Evolutionary conservation across 192 early-diverging fungal genomes (phyloP).

Genomic region (Geranomyces variabilis): DNA sequence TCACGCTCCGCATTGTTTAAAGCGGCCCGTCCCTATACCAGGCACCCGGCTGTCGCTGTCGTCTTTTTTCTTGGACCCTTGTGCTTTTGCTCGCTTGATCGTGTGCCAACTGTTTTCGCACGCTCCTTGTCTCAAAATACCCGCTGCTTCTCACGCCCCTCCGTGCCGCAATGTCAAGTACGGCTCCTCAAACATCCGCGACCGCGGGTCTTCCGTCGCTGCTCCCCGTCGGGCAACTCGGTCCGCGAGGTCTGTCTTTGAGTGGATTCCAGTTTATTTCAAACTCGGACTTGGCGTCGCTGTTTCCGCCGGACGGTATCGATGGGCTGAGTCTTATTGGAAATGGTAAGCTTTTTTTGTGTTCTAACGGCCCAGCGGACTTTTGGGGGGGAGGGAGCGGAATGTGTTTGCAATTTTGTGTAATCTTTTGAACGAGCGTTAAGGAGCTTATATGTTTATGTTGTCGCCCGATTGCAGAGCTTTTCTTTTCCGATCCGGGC

Average conservation of each 20-base stretch:
- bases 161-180: background rate
- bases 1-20: too few relatives aligned
- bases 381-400: too few relatives aligned
- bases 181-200: background rate
- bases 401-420: too few relatives aligned
- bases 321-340: background rate
- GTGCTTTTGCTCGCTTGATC: too few relatives aligned
- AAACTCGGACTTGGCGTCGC: background rate
- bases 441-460: background rate
- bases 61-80: too few relatives aligned
- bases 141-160: too few relatives aligned
- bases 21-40: too few relatives aligned
- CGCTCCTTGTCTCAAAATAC: too few relatives aligned
- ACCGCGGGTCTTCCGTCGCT: background rate
- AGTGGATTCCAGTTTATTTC: background rate
- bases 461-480: too few relatives aligned
- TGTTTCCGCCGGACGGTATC: background rate
- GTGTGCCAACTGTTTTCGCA: too few relatives aligned
- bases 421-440: background rate
- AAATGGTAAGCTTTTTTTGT: background rate
- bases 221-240: background rate
- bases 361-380: too few relatives aligned
- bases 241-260: background rate
- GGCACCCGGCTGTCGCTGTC: too few relatives aligned
- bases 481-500: constrained; percentile 1